A percentile compares a stretch with the other conserved stretches of the same genome.
Evolutionary conservation across 2,329 filamentous ascomycete genomes (phyloP).

Genomic region (Keithomyces neogunnii): DNA sequence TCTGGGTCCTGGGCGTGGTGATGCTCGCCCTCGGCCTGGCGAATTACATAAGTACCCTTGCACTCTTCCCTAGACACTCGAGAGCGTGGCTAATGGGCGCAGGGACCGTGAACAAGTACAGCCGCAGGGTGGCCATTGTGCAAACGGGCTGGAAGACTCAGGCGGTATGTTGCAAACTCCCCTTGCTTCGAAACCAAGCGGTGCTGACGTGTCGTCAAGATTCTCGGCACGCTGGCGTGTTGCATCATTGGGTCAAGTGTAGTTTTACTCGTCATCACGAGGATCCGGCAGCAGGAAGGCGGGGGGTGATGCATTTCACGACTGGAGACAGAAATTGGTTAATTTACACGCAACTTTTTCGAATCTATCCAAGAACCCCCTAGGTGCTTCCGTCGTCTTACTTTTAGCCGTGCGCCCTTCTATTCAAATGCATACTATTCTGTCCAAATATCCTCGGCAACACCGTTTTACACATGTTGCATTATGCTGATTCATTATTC

Average conservation of each 20-base stretch:
- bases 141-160: conserved; percentile 94
- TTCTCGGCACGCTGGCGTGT: conserved; percentile 52
- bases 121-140: conserved; percentile 69
- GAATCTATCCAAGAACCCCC: too few species aligned
- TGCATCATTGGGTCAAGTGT: conserved; percentile 59
- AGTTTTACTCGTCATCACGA: conserved; percentile 47
- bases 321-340: too few species aligned
- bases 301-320: background rate
- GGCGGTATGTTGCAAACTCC: conserved; percentile 39
- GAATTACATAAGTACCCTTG: conserved; percentile 71
- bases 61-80: background rate
- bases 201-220: conserved; percentile 27
- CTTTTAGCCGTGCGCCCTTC: background rate
- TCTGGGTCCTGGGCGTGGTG: conserved; percentile 75
- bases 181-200: too few species aligned
- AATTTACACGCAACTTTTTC: too few species aligned
- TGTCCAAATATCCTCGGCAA: background rate
- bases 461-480: background rate
- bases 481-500: background rate
- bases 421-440: background rate
- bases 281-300: background rate
- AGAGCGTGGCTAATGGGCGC: background rate
- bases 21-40: conserved; percentile 70
- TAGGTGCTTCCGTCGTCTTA: too few species aligned
- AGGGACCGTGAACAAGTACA: conserved; percentile 73